These are phyloP conservation scores for Besnoitia besnoiti DNA, from an alignment of 169 alveolate species.

Conservation along the genomic window DNA sequence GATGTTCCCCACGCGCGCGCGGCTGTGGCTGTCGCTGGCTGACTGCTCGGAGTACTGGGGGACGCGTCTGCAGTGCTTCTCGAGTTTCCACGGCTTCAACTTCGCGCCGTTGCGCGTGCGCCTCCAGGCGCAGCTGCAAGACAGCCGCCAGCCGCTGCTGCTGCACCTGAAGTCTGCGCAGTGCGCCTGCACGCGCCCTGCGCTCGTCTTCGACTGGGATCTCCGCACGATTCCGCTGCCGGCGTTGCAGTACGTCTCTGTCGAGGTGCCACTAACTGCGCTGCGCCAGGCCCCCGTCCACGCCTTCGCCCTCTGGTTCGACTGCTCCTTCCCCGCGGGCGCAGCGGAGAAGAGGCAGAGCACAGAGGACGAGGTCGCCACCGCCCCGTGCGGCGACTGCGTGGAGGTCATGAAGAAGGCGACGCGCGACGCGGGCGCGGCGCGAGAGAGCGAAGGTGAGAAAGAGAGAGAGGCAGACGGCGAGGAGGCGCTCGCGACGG, in stretches of 20 bases:
- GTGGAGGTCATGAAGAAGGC: neutral
- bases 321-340: constrained; percentile 12
- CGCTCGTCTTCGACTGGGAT: neutral
- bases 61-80: neutral
- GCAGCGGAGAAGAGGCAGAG: neutral
- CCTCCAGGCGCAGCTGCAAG: constrained; percentile 27
- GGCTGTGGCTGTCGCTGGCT: neutral
- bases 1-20: constrained; percentile 29
- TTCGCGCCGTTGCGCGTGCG: constrained; percentile 40
- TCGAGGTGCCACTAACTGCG: neutral
- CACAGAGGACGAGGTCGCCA: neutral
- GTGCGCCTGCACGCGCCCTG: neutral
- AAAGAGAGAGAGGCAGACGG: neutral
- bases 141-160: constrained; percentile 23
- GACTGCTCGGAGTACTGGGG: neutral
- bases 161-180: constrained; percentile 1
- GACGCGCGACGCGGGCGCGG: neutral
- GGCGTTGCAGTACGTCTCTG: neutral
- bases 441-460: neutral
- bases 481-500: neutral
- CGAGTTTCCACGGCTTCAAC: constrained; percentile 33
- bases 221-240: neutral
- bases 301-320: constrained; percentile 55
- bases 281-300: constrained; percentile 23
- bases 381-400: neutral